Evolutionary conservation across 129 eudicot species (phyloP).

Genomic region (Mikania micrantha): DNA sequence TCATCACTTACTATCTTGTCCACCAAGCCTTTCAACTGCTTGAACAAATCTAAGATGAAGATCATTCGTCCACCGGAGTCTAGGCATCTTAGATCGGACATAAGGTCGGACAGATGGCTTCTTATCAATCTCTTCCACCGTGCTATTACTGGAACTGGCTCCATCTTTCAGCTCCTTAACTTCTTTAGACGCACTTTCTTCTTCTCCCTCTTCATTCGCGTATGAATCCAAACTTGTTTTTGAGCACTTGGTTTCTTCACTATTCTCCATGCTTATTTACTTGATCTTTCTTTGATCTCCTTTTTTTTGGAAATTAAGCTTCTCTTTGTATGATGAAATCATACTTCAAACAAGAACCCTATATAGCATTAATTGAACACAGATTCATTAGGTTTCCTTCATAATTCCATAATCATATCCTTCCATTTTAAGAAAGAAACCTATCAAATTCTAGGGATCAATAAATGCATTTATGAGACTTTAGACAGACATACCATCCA

Average conservation of each 20-base stretch:
- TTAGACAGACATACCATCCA: conserved; percentile 22
- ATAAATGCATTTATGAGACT: conserved; percentile 16
- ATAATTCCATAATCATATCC: conserved; percentile 10
- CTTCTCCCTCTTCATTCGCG: conserved; percentile 31
- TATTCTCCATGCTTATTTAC: conserved; percentile 36
- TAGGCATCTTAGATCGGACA: conserved; percentile 69
- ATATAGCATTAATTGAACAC: conserved; percentile 8
- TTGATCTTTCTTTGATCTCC: conserved; percentile 1
- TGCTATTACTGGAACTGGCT: conserved; percentile 69
- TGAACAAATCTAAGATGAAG: conserved; percentile 80
- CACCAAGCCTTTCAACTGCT: conserved; percentile 87
- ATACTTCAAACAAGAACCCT: conserved; percentile 12
- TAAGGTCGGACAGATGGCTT: conserved; percentile 73
- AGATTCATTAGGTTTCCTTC: conserved; percentile 12
- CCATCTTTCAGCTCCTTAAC: conserved; percentile 31
- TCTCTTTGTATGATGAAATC: conserved; percentile 3
- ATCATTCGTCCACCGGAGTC: conserved; percentile 84
- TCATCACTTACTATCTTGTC: conserved; percentile 65
- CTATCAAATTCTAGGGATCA: conserved; percentile 18
- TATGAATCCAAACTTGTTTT: conserved; percentile 38
- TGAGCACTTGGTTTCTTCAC: conserved; percentile 40
- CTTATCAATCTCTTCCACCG: conserved; percentile 67
- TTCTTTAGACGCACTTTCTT: conserved; percentile 32
- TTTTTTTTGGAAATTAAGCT: not conserved
- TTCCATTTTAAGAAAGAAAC: conserved; percentile 19